Evolutionary conservation across 108 stramenopile genomes (phyloP), one percentile per base, ranked within the genome.

Genomic region (Cyclotella atomus): DNA sequence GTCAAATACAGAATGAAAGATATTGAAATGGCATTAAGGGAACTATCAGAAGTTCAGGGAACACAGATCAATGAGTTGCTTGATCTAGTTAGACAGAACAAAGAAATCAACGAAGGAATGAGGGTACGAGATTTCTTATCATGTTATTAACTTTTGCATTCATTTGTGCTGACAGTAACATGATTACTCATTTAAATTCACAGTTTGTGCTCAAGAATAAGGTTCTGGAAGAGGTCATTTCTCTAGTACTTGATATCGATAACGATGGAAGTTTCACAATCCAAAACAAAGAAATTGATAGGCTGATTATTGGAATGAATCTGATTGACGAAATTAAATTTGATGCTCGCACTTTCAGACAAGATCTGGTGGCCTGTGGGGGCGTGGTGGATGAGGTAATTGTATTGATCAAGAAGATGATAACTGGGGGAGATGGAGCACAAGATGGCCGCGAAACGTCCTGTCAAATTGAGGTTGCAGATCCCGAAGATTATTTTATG

Each of bases 31-130:
- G 79, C 79, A 54, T 57, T 80, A 10, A 35, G 47, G 19, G 36
- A 70, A 43, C 34, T 80, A 23, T 36, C 79, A 36, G 62, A 70
- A 21, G 60, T 61, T 3, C 79, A 80, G 45, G 79, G 79, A 43
- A 68, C 79, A 29, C 75, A 80, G 21, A 75, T 80, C 21, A 57
- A 34, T 33, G 35, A 71, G 43, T 50, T 80, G 10, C 69, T 76
- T 69, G 61, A 71, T 20, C 53, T 80, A 10, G 57, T 80, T 21
- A 21, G 43, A 15, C 38, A 80, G 59, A 80, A 80, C 44, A 80
- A 80, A 62, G 75, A 80, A 59, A 80, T 80, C 20, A 76, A 76
- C 64, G 68, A 59, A 7, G 50, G 62, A 7, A 80, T 80, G 74
- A 75, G 75, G 35, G 36, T 35, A 34, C 25, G 65, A n/a, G n/a